A percentile compares a stretch with the other conserved stretches of the same genome.
These are phyloP conservation scores for Pelargonium australe DNA, from an alignment of 441 rosid genomes.

Conservation along the genomic window DNA sequence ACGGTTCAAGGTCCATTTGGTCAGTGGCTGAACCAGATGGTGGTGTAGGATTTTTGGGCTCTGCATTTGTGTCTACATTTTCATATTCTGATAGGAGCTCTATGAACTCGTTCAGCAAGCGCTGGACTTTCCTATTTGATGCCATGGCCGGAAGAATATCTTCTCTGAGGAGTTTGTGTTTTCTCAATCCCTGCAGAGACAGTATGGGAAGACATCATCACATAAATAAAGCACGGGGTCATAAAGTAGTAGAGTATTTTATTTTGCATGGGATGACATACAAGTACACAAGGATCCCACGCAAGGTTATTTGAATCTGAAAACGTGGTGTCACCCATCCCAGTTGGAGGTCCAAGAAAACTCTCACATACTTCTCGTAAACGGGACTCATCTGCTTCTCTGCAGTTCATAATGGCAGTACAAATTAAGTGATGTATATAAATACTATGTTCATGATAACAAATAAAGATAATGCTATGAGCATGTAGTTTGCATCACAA, in stretches of 20 bases:
- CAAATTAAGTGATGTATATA: not conserved
- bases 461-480: not conserved
- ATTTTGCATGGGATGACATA: slow-evolving; percentile 29
- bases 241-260: not conserved
- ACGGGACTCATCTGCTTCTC: slow-evolving; percentile 93
- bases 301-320: slow-evolving; percentile 42
- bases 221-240: not conserved
- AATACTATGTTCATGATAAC: not conserved
- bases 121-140: slow-evolving; percentile 90
- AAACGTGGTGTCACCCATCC: slow-evolving; percentile 55
- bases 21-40: slow-evolving; percentile 18
- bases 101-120: slow-evolving; percentile 83
- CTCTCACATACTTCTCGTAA: slow-evolving; percentile 88
- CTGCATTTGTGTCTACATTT: slow-evolving; percentile 30
- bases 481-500: not conserved
- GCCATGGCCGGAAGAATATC: slow-evolving; percentile 97
- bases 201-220: not conserved
- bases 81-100: slow-evolving; percentile 86
- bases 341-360: slow-evolving; percentile 95
- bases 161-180: slow-evolving; percentile 76
- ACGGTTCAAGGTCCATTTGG: slow-evolving; percentile 27
- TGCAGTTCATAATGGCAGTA: slow-evolving; percentile 24
- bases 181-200: slow-evolving; percentile 68
- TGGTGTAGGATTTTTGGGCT: slow-evolving; percentile 18
- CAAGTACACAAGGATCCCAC: slow-evolving; percentile 89